Conservation (phyloP, 2,329 filamentous ascomycete species). For the Cercospora brassicicola region DNA sequence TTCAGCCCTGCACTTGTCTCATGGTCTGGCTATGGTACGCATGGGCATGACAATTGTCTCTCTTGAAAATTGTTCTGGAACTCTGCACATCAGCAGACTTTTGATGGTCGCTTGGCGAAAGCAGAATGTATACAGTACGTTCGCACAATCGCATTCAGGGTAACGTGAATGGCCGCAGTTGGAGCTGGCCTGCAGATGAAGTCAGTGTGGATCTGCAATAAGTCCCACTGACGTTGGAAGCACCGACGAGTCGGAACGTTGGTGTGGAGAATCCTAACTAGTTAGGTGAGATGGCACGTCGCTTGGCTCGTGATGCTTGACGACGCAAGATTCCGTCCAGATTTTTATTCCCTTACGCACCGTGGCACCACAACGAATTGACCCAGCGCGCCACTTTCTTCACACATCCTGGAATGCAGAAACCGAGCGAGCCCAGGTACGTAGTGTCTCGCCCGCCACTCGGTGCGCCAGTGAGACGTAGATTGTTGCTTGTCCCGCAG, state of each 20-base stretch:
- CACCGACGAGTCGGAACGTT: background rate
- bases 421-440: background rate
- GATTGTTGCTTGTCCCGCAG: background rate
- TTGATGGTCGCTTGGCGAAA: background rate
- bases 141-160: background rate
- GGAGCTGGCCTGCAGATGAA: slow-evolving; percentile 1
- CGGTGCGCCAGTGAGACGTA: background rate
- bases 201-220: slow-evolving; percentile 9
- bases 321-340: slow-evolving; percentile 1
- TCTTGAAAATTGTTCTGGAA: background rate
- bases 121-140: background rate
- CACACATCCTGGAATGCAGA: background rate
- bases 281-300: background rate
- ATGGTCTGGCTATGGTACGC: background rate
- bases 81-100: background rate
- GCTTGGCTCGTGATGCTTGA: slow-evolving; percentile 12
- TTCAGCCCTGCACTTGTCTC: slow-evolving; percentile 4
- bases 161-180: background rate
- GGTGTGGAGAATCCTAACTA: slow-evolving; percentile 4
- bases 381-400: background rate
- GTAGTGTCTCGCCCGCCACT: background rate
- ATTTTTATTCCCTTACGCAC: background rate
- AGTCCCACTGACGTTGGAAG: slow-evolving; percentile 10
- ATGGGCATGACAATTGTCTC: background rate
- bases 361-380: background rate